Evolutionary conservation across 108 stramenopile species (phyloP), one percentile per base, ranked within the genome.

Genomic region (Pseudonitzschia multiseries): DNA sequence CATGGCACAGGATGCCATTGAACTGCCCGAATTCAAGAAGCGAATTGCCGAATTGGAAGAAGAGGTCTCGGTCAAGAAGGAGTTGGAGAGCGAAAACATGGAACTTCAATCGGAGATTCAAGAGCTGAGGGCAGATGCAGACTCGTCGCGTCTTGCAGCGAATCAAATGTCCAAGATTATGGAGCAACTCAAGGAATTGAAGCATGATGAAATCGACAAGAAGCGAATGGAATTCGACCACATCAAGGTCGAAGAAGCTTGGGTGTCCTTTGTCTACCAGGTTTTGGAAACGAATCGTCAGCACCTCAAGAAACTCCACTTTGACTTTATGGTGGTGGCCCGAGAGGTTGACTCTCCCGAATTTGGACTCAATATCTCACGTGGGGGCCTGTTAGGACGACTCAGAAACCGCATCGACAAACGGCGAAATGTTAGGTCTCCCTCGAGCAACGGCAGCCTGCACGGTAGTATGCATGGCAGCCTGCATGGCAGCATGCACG

Each of bases 201-300:
- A 79, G 54, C 54, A 60, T 0, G 75, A 79, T 32, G 83, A 83
- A 42, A 73, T 83, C 32, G 73, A 79, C 17, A 79, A 79, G 64
- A 83, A 83, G 48, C 43, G 72, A 50, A 70, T 79, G 63, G 72
- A 70, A 32, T 68, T 71, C 28, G 76, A 83, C 8, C 78, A 83
- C 50, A 74, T 78, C 27, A 78, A 76, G 72, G 72, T 73, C 21
- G 78, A 83, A 53, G 77, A 83, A 60, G 78, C 77, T 8, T 83
- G 83, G 83, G 78, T 83, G 14, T 65, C 53, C 22, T 83, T 83
- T 60, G 75, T 83, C 8, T 70, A 54, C 27, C 74, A 72, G 63
- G 53, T 83, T 17, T 60, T 83, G 36, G 75, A 75, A 22, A 75
- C 74, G 17, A 69, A 75, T 61, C 72, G 66, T 1, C 78, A 83